Evolutionary conservation across 2,329 filamentous ascomycete species (phyloP), one percentile per base, ranked within the genome.

Genomic region (Cyphellophora attinorum): DNA sequence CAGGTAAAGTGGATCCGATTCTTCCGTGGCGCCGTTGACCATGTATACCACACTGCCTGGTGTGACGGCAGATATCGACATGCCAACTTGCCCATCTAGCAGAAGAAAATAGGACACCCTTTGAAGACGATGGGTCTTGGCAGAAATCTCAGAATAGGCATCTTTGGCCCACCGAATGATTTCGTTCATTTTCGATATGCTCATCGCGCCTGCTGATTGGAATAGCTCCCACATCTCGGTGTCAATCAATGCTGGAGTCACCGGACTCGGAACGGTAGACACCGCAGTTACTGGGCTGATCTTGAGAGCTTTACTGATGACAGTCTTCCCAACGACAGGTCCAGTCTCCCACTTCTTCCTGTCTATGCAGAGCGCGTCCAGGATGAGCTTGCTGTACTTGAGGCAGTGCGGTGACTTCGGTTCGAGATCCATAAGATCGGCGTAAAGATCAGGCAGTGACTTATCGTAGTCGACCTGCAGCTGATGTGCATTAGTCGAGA

Each of bases 401-500:
- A 25, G n/a, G 21, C 21, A 25, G n/a, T n/a, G 21, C n/a, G 21
- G 21, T 25, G 21, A 8, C 21, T n/a, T 25, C 21, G 21, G 21
- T n/a, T 25, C 21, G 8, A 25, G n/a, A 25, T n/a, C 21, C 21
- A 25, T 25, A 8, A 25, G n/a, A 25, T 25, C 21, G 21, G 21
- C 21, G 21, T 25, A 25, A 8, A 25, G 21, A n/a, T 25, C 21
- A 25, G 21, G 21, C 8, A 25, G 21, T 8, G 21, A 25, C n/a
- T 25, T 25, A n/a, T 25, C 21, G 21, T 25, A 25, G n/a, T 25
- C 21, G 21, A 25, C 21, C 21, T 25, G 21, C n/a, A 25, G 21
- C 8, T 8, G 21, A 8, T 25, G 8, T 8, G 21, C 21, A 25
- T 25, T n/a, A 25, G 21, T 8, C 21, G 21, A 25, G 21, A 25